Percentiles rank a stretch among this genome's conserved stretches.
Conservation (phyloP, 441 rosid genomes). For the Syzygium syzygioides region DNA sequence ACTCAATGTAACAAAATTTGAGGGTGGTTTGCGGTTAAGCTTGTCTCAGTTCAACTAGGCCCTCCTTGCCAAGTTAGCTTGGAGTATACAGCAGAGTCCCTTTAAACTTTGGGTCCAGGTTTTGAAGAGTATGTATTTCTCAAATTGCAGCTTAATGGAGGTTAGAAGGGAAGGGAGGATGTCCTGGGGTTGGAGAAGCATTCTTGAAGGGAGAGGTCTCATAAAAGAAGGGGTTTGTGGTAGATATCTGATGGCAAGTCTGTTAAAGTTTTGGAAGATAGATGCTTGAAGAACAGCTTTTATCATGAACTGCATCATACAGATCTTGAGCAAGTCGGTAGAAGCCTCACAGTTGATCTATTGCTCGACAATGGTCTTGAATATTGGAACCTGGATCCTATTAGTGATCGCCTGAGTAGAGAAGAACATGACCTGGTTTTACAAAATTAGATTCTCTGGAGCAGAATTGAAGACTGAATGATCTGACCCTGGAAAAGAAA, state of each 20-base stretch:
- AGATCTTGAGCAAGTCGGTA: neutral
- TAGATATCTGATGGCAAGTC: neutral
- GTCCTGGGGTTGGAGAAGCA: neutral
- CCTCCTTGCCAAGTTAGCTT: neutral
- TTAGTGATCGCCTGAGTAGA: neutral
- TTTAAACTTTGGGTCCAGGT: neutral
- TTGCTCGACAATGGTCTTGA: neutral
- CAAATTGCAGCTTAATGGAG: neutral
- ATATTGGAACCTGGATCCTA: neutral
- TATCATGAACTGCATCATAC: neutral
- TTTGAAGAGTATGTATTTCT: neutral
- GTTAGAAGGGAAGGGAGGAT: neutral
- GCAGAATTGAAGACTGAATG: neutral
- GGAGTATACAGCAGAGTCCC: neutral
- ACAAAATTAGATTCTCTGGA: neutral
- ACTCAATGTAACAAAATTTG: neutral
- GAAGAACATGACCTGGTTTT: neutral
- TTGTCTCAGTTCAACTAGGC: neutral
- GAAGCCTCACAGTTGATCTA: neutral
- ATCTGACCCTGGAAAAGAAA: neutral
- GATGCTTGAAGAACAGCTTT: neutral
- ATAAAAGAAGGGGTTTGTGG: neutral
- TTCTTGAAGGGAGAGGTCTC: neutral
- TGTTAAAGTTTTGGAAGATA: neutral
- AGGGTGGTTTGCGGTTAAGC: neutral